Conservation (phyloP, 768 basidiomycete species). For the Amanita phalloides region DNA sequence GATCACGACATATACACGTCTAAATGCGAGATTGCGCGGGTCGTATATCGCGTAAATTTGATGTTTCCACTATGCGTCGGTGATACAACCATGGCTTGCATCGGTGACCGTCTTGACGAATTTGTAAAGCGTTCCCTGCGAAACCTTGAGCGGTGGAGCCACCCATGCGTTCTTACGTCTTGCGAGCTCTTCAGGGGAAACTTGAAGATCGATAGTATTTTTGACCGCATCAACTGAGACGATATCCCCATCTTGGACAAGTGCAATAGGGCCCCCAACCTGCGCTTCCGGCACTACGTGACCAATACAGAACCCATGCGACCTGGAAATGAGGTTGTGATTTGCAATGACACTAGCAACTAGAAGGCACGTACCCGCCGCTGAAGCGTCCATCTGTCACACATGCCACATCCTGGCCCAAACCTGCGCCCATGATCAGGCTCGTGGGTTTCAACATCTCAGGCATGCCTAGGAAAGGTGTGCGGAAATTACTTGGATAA, state of each 20-base stretch:
- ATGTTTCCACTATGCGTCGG: slow-evolving; percentile 50
- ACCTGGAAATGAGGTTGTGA: slow-evolving; percentile 34
- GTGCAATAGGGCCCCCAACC: slow-evolving; percentile 86
- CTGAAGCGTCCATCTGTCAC: slow-evolving; percentile 97
- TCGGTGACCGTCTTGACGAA: slow-evolving; percentile 84
- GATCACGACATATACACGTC: neutral
- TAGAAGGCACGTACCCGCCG: slow-evolving; percentile 64
- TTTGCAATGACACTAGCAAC: slow-evolving; percentile 6
- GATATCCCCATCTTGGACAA: slow-evolving; percentile 79
- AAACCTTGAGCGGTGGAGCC: slow-evolving; percentile 77
- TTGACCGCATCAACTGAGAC: slow-evolving; percentile 84
- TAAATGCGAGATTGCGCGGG: no score
- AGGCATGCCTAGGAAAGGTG: slow-evolving; percentile 68
- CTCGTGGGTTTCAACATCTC: slow-evolving; percentile 99
- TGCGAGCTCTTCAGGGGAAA: slow-evolving; percentile 73
- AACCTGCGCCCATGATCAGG: slow-evolving; percentile 96
- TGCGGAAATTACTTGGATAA: neutral
- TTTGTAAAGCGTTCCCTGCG: slow-evolving; percentile 79
- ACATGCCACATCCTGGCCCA: slow-evolving; percentile 93
- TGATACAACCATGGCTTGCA: slow-evolving; percentile 88
- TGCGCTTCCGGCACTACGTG: slow-evolving; percentile 97
- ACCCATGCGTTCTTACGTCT: slow-evolving; percentile 64
- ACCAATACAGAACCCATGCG: slow-evolving; percentile 94
- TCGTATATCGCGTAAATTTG: neutral
- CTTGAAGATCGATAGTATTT: slow-evolving; percentile 71